Conservation (phyloP, 1,284 basidiomycete genomes). For the Fomitopsis palustris region DNA sequence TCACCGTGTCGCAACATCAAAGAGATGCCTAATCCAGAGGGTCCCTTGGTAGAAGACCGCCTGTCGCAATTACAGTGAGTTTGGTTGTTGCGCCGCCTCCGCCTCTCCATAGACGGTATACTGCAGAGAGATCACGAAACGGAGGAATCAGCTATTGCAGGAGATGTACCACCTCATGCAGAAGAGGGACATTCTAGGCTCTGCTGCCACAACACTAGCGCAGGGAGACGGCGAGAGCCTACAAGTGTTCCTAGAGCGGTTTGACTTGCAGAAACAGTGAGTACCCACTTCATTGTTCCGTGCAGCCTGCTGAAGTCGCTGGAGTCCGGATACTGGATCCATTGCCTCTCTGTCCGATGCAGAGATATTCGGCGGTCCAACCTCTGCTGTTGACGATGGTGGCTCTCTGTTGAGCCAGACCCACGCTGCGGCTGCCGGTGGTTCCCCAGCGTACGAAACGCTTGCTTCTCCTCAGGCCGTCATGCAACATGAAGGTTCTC, state of each 20-base stretch:
- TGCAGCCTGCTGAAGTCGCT: slow-evolving; percentile 3
- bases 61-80: slow-evolving; percentile 37
- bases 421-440: slow-evolving; percentile 5
- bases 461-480: slow-evolving; percentile 13
- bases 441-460: slow-evolving; percentile 23
- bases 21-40: slow-evolving; percentile 14
- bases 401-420: neutral
- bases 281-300: slow-evolving; percentile 18
- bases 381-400: neutral
- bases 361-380: slow-evolving; percentile 8
- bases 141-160: slow-evolving; percentile 61
- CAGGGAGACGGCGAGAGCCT: slow-evolving; percentile 42
- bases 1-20: neutral
- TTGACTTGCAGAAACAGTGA: slow-evolving; percentile 49
- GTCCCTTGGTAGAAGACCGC: slow-evolving; percentile 36
- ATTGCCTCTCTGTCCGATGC: slow-evolving; percentile 28
- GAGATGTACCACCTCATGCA: slow-evolving; percentile 66
- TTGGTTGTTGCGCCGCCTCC: neutral
- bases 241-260: slow-evolving; percentile 47
- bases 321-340: slow-evolving; percentile 36
- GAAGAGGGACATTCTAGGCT: slow-evolving; percentile 42
- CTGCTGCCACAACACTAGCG: slow-evolving; percentile 33
- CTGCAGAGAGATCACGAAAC: slow-evolving; percentile 52
- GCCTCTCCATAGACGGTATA: neutral
- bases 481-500: slow-evolving; percentile 1